These are phyloP conservation scores for Kodamaea sp. DNA, from an alignment of 1,139 yeast genomes.

Conservation along the genomic window DNA sequence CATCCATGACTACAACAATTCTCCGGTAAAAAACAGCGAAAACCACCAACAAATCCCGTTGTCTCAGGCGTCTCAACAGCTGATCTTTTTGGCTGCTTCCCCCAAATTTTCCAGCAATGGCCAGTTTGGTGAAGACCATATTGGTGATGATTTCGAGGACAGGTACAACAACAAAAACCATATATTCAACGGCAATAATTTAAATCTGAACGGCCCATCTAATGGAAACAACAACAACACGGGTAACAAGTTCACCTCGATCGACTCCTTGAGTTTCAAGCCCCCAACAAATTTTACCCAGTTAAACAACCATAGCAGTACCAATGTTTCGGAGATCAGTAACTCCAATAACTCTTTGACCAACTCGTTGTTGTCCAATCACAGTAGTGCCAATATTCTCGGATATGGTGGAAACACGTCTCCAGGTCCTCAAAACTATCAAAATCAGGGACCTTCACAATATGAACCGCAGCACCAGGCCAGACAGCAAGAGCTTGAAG, in stretches of 20 bases:
- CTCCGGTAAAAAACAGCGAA: slow-evolving; percentile 11
- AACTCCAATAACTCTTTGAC: slow-evolving; percentile 25
- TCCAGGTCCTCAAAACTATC: slow-evolving; percentile 12
- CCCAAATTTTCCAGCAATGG: slow-evolving; percentile 28
- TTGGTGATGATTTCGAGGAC: slow-evolving; percentile 15
- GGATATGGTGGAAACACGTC: slow-evolving; percentile 9
- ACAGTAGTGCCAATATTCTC: slow-evolving; percentile 18
- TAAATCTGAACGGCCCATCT: slow-evolving; percentile 1
- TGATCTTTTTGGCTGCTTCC: slow-evolving; percentile 17
- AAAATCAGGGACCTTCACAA: slow-evolving; percentile 12
- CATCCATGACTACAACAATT: slow-evolving; percentile 7
- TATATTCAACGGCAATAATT: slow-evolving; percentile 2
- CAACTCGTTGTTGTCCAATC: slow-evolving; percentile 27
- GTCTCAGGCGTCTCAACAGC: slow-evolving; percentile 4
- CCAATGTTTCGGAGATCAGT: slow-evolving; percentile 41
- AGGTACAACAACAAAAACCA: slow-evolving; percentile 5
- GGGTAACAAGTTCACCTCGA: slow-evolving; percentile 34
- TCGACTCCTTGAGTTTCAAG: slow-evolving; percentile 41
- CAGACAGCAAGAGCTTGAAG: slow-evolving; percentile 10
- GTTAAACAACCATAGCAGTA: slow-evolving; percentile 41
- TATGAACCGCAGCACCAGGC: slow-evolving; percentile 17
- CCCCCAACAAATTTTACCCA: slow-evolving; percentile 51
- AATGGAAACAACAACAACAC: slow-evolving; percentile 2
- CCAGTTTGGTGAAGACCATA: slow-evolving; percentile 17
- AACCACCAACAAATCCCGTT: slow-evolving; percentile 3